Evolutionary conservation across 2,329 filamentous ascomycete genomes (phyloP).

Genomic region (Colletotrichum viniferum): DNA sequence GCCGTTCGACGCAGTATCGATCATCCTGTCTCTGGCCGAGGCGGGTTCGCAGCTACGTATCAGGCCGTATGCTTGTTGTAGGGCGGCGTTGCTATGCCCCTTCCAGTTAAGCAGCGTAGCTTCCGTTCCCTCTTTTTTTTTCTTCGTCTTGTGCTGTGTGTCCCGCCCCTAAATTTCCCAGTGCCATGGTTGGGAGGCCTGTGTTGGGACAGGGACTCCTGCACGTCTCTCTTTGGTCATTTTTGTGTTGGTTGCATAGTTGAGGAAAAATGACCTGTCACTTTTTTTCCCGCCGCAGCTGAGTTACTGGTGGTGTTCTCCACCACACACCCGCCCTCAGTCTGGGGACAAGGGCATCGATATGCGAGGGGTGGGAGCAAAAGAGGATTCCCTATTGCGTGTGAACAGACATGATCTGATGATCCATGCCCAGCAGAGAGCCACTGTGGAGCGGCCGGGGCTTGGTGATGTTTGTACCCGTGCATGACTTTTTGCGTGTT

Average conservation of each 20-base stretch:
- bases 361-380: not conserved
- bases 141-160: not conserved
- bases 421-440: conserved; percentile 1
- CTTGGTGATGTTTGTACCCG: not conserved
- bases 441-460: conserved; percentile 5
- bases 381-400: not conserved
- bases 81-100: not conserved
- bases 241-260: not conserved
- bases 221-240: not conserved
- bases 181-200: conserved; percentile 3
- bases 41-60: not conserved
- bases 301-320: not conserved
- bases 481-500: not conserved
- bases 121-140: conserved; percentile 1
- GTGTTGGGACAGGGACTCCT: conserved; percentile 3
- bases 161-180: not conserved
- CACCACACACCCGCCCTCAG: not conserved
- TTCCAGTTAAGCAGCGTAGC: conserved; percentile 2
- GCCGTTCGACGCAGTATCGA: not conserved
- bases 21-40: not conserved
- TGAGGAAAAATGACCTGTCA: conserved; percentile 8
- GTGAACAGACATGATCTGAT: conserved; percentile 18
- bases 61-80: not conserved
- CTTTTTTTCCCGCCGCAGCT: not conserved
- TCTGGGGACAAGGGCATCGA: not conserved